These are phyloP conservation scores for Spirogloea muscicola DNA, from an alignment of 139 green algal genomes.

Conservation along the genomic window DNA sequence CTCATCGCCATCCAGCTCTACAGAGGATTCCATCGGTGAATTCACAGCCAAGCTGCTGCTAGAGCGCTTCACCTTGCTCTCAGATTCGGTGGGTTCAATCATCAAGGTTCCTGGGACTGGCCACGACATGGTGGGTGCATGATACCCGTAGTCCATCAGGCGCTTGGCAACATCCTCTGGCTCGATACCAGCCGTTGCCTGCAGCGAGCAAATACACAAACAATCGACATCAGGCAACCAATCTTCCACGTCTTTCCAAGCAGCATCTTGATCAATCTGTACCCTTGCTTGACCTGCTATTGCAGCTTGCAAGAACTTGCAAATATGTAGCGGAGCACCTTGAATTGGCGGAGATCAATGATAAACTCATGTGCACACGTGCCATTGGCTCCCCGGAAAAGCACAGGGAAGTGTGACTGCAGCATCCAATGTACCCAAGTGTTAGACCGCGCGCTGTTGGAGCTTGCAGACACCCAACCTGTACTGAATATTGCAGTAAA, in stretches of 20 bases:
- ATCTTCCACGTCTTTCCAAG: too few relatives aligned
- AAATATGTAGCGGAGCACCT: too few relatives aligned
- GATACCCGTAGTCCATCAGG: conserved; percentile 98
- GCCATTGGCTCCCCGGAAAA: conserved; percentile 69
- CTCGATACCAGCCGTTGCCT: conserved; percentile 66
- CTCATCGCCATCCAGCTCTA: too few relatives aligned
- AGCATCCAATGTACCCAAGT: too few relatives aligned
- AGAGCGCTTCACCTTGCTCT: conserved; percentile 64
- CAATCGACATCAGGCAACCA: too few relatives aligned
- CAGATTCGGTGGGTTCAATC: conserved; percentile 96
- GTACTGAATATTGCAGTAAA: too few relatives aligned
- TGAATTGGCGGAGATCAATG: conserved; percentile 80
- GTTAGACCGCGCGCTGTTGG: too few relatives aligned
- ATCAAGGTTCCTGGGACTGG: conserved; percentile 96
- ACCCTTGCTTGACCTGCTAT: background rate
- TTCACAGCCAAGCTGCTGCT: background rate
- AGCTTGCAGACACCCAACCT: too few relatives aligned
- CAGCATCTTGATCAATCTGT: background rate
- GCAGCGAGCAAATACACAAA: too few relatives aligned
- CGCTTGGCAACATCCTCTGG: conserved; percentile 96
- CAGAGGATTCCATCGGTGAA: too few relatives aligned
- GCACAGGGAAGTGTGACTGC: conserved; percentile 50
- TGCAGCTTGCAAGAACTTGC: background rate
- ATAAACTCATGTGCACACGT: conserved; percentile 99
- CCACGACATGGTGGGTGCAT: conserved; percentile 99